Evolutionary conservation across 2,329 filamentous ascomycete genomes (phyloP).

Genomic region (Daldinia sp.): DNA sequence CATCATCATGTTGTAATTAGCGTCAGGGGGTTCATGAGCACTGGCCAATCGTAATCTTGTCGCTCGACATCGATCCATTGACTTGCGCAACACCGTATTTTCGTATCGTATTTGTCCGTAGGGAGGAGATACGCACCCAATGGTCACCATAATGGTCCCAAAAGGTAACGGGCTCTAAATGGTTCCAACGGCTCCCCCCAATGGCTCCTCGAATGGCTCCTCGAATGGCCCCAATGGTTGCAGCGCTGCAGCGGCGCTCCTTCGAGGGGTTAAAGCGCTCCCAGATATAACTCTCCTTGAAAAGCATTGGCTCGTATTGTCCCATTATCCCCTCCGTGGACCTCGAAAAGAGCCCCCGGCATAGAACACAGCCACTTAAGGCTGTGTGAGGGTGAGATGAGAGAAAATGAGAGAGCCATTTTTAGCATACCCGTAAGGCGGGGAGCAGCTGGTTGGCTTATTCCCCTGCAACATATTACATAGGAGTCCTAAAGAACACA

Average conservation of each 20-base stretch:
- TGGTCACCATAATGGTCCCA: not conserved
- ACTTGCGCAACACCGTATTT: slow-evolving; percentile 39
- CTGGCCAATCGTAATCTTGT: slow-evolving; percentile 33
- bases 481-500: slow-evolving; percentile 5
- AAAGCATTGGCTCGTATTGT: slow-evolving; percentile 23
- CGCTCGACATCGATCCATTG: slow-evolving; percentile 36
- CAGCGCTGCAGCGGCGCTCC: slow-evolving; percentile 11
- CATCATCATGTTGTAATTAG: slow-evolving; percentile 37
- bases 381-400: slow-evolving; percentile 3
- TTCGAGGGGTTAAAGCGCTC: slow-evolving; percentile 19
- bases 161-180: no score
- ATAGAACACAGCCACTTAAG: slow-evolving; percentile 18
- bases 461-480: slow-evolving; percentile 1
- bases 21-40: slow-evolving; percentile 34
- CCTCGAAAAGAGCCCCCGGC: slow-evolving; percentile 8
- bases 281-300: slow-evolving; percentile 17
- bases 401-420: slow-evolving; percentile 9
- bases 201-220: not conserved
- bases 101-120: slow-evolving; percentile 36
- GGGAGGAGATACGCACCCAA: slow-evolving; percentile 18
- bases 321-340: not conserved
- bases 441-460: not conserved
- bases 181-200: not conserved
- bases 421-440: slow-evolving; percentile 24
- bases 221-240: no score